Base-by-base conservation (phyloP, 2,329 filamentous ascomycete genomes). In the Fusarium nurragi region DNA sequence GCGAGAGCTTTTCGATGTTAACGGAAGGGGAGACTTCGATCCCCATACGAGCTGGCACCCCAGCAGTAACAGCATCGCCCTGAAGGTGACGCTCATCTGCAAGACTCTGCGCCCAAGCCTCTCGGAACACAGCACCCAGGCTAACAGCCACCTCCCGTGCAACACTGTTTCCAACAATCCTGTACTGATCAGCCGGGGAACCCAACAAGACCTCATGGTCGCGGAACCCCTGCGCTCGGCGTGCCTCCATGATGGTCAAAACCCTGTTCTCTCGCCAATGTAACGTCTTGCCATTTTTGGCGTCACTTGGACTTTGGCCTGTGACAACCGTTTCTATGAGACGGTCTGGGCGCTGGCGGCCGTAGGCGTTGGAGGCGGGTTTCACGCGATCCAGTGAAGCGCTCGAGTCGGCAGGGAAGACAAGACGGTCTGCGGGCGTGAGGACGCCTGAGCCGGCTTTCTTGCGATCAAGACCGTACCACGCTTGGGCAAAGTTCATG, bases 111-210 rank as follows among this genome's bases (percentile, higher is more conserved):
- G 52, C 67, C 73, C 75, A 77, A 0, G 89, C 89, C 60, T 89
- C 83, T 9, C 88, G 80, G 13, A 93, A 77, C 11, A 82, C 79
- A 6, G 91, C 70, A 0, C 92, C 92, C 2, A 93, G 73, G 0
- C 87, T 86, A 18, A 93, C 75, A 0, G 90, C 86, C 2, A 92
- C 84, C 22, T 86, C 84, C 10, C 91, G 80, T 4, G 91, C 86
- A 0, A 96, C 92, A 25, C 88, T 91, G 74, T 96, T 96, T 0
- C 92, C 92, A 0, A 94, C 80, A 19, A 92, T 86, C 52, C 82
- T 84, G 78, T 85, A 88, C 71, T 92, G 88, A 2, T 87, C 78
- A 0, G 34, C 11, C 0, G 82, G 74, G 0, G 51, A 70, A 0
- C 91, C 91, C 1, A 94, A 74, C 1, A 96, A 74, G 0, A 94